Base-by-base conservation (phyloP, 164 flowering plant species). In the Paratinospora sagittata region DNA sequence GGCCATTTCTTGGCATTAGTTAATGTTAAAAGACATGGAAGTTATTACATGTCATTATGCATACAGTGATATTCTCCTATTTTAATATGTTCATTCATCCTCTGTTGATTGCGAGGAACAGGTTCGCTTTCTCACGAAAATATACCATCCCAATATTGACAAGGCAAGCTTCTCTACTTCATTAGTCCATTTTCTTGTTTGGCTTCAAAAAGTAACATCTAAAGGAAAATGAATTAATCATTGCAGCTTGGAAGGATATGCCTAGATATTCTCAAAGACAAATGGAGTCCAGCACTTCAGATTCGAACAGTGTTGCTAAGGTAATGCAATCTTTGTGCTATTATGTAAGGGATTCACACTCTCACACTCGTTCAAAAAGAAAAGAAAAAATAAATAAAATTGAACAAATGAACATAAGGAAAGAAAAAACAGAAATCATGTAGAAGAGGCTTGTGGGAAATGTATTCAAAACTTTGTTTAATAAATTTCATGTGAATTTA, bases 241-340 rank as follows among this genome's bases (percentile, higher is more conserved):
- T 43, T 84, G 81, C 78, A 94, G 98, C 97, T 94, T 77, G 98
- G 98, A 73, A 87, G 98, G 79, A 94, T 94, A 80, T 94, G 98
- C 80, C 95, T 94, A 43, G 98, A 94, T 76, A 94, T 94, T 75
- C 88, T 94, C 63, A 94, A 94, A 79, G 97, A 94, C 82, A 94
- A 94, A 76, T 94, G 98, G 98, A 94, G 98, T 76, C 97, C 98
- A 52, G 98, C 97, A 60, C 97, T 94, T 63, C 98, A 94, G 84
- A 94, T 94, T 49, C 86, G 98, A 72, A 94, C 98, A 24, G 98
- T 92, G 41, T 86, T 94, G 63, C 81, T 94, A 76, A 94, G 98
- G 98, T 90, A 73, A 43, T 12, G 34, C 55, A 24, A 33, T 37
- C 63, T 23, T 33, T 43, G 2, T 52, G 33, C 3, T 62, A 7